These are phyloP conservation scores for Xerophyta viscosa DNA, from an alignment of 106 monocot species.

Conservation along the genomic window DNA sequence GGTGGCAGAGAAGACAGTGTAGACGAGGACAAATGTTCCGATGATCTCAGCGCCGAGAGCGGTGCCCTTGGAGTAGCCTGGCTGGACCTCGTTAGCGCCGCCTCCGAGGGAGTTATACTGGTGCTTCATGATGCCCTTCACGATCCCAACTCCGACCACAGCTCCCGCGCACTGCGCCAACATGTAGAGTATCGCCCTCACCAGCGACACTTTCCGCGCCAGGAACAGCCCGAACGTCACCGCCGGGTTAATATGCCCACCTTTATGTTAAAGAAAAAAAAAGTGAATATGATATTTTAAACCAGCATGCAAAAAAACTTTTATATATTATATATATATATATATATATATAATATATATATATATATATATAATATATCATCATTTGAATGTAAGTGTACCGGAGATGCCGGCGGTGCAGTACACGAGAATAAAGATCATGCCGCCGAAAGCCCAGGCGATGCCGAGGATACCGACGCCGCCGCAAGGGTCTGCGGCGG, in stretches of 20 bases:
- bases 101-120: constrained; percentile 27
- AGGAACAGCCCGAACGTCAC: constrained; percentile 15
- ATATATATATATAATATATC: too few relatives aligned
- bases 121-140: constrained; percentile 65
- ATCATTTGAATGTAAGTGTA: too few relatives aligned
- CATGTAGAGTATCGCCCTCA: constrained; percentile 5
- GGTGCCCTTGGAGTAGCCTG: constrained; percentile 28
- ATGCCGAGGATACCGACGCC: constrained; percentile 85
- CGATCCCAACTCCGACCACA: constrained; percentile 41
- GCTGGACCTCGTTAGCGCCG: constrained; percentile 18
- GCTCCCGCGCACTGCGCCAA: constrained; percentile 12
- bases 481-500: constrained; percentile 25
- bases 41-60: constrained; percentile 35
- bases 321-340: too few relatives aligned
- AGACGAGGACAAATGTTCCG: constrained; percentile 25
- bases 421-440: constrained; percentile 96
- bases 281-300: background rate
- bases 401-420: constrained; percentile 97
- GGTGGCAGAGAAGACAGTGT: constrained; percentile 31
- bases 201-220: constrained; percentile 7
- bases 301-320: too few relatives aligned
- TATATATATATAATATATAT: too few relatives aligned
- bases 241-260: constrained; percentile 16
- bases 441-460: constrained; percentile 93
- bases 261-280: background rate